phyloP scores from a whole-genome alignment of 495 filamentous ascomycete genomes.

The Pseudoneurospora amorphoporcata region DNA sequence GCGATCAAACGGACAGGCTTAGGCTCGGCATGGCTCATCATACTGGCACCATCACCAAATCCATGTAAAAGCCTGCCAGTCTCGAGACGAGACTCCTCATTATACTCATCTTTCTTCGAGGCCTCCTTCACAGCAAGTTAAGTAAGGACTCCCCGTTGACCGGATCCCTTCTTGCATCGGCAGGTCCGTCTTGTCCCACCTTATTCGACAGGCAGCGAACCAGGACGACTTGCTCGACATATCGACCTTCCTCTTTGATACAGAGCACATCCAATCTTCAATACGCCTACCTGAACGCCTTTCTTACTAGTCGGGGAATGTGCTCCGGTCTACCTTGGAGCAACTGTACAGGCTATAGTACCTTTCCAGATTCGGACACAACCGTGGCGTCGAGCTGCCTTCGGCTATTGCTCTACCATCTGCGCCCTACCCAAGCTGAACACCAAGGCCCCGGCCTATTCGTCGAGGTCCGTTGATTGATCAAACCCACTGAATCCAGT shows the following conservation, averaged over 20 bases:
- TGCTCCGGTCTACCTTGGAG: neutral
- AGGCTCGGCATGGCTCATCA: neutral
- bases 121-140: neutral
- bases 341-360: neutral
- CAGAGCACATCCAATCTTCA: neutral
- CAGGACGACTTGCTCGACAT: neutral
- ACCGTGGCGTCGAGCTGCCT: neutral
- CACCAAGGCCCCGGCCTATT: neutral
- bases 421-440: neutral
- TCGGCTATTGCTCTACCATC: neutral
- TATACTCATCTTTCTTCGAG: neutral
- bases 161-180: neutral
- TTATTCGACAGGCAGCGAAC: neutral
- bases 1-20: neutral
- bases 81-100: neutral
- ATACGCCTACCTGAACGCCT: neutral
- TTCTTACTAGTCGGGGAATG: neutral
- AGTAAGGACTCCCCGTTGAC: neutral
- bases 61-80: neutral
- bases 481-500: neutral
- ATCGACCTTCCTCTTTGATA: neutral
- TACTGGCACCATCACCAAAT: neutral
- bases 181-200: neutral
- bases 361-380: neutral
- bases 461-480: neutral